A percentile compares a stretch with the other conserved stretches of the same genome.
These are phyloP conservation scores for Lyophyllum semitale DNA, from an alignment of 768 basidiomycete genomes.

Conservation along the genomic window DNA sequence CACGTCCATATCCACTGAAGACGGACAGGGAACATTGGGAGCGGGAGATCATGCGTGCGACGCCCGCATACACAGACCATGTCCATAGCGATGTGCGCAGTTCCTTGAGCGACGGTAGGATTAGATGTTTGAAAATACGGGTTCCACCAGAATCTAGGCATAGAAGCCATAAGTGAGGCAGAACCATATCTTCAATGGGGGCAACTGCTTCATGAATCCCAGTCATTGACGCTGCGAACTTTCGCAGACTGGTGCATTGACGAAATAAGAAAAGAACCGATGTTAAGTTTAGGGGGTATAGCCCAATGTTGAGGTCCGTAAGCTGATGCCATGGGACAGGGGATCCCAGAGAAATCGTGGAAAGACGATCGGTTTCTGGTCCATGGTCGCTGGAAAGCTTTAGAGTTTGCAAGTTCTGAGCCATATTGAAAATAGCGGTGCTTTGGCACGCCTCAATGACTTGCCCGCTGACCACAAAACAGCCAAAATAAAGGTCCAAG, in stretches of 20 bases:
- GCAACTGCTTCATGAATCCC: background rate
- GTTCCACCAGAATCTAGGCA: background rate
- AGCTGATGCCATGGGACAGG: background rate
- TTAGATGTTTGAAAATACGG: background rate
- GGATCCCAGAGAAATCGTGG: background rate
- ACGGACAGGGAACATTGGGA: background rate
- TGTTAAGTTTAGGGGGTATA: background rate
- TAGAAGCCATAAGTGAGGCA: background rate
- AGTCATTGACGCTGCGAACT: background rate
- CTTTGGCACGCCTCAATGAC: background rate
- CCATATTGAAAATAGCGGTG: background rate
- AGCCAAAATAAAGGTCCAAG: background rate
- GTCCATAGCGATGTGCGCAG: background rate
- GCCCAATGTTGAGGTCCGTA: background rate
- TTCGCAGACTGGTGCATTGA: background rate
- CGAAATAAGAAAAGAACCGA: background rate
- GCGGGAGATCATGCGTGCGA: background rate
- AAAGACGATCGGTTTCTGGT: background rate
- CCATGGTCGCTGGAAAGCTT: background rate
- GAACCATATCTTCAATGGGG: background rate
- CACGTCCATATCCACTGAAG: background rate
- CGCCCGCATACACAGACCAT: background rate
- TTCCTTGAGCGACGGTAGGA: background rate
- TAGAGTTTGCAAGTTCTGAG: background rate
- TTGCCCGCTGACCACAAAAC: background rate